Conservation (phyloP, 768 basidiomycete genomes). For the Russula olivacea region DNA sequence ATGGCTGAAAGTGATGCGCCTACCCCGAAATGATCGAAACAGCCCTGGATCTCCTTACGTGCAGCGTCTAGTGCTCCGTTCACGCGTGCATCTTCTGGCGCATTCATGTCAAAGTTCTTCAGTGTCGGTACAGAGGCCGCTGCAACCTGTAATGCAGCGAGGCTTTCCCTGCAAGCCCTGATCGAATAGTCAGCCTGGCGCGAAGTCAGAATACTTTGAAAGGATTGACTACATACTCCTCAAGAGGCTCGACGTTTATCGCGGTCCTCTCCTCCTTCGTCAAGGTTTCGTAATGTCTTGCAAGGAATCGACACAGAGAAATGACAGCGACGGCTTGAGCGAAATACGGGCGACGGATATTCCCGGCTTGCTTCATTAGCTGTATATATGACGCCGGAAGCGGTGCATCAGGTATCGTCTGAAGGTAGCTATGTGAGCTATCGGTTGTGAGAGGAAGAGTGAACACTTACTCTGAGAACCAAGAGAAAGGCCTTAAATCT, state of each 20-base stretch:
- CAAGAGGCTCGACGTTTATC: conserved; percentile 17
- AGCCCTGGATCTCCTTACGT: conserved; percentile 13
- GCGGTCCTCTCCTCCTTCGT: conserved; percentile 14
- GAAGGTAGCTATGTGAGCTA: background rate
- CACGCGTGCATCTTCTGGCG: conserved; percentile 12
- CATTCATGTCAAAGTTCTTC: conserved; percentile 5
- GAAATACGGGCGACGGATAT: conserved; percentile 17
- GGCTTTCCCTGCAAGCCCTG: conserved; percentile 13
- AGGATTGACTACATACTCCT: conserved; percentile 8
- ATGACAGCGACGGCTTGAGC: conserved; percentile 19
- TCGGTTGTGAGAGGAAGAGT: background rate
- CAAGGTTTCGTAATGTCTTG: conserved; percentile 18
- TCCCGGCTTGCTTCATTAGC: conserved; percentile 19
- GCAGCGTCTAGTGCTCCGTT: background rate
- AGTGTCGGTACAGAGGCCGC: conserved; percentile 1
- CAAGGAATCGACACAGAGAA: conserved; percentile 20
- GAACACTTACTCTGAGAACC: conserved; percentile 7
- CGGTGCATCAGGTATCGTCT: conserved; percentile 22
- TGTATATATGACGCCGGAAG: conserved; percentile 17
- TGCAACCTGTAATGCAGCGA: conserved; percentile 11
- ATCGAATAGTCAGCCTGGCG: background rate
- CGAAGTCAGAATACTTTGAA: background rate
- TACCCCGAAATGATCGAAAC: conserved; percentile 18
- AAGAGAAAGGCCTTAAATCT: conserved; percentile 7
- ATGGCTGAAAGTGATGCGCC: background rate